Conservation (phyloP, 2,329 filamentous ascomycete genomes). For the Zymoseptoria pseudotritici region DNA sequence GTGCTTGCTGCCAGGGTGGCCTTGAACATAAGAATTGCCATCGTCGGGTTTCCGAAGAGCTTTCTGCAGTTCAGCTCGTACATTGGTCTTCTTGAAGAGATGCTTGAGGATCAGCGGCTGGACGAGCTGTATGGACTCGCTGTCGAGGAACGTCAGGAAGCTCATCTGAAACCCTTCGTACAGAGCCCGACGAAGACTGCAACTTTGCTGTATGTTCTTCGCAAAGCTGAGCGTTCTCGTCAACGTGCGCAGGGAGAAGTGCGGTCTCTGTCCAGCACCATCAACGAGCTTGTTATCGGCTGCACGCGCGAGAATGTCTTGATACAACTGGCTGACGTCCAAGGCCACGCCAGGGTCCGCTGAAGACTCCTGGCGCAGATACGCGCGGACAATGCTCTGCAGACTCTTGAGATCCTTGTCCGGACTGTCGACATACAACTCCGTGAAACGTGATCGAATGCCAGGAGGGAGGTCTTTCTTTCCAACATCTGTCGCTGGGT, state of each 20-base stretch:
- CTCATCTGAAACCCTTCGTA: constrained; percentile 98
- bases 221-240: constrained; percentile 87
- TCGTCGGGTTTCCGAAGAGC: constrained; percentile 71
- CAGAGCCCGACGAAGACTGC: constrained; percentile 75
- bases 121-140: constrained; percentile 71
- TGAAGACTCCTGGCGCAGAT: constrained; percentile 62
- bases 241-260: constrained; percentile 91
- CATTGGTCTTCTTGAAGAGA: constrained; percentile 63
- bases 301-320: constrained; percentile 75
- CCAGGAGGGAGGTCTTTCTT: constrained; percentile 89
- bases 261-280: constrained; percentile 88
- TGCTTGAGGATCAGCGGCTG: constrained; percentile 73
- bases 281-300: constrained; percentile 82
- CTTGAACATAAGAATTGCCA: constrained; percentile 66
- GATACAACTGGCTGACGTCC: constrained; percentile 79
- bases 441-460: constrained; percentile 85
- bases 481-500: constrained; percentile 92
- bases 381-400: constrained; percentile 78
- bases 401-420: constrained; percentile 82
- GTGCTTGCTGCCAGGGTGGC: constrained; percentile 22
- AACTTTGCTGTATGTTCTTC: constrained; percentile 72
- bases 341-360: constrained; percentile 66
- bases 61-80: constrained; percentile 67
- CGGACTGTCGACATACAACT: constrained; percentile 87
- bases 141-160: constrained; percentile 81